Percentiles rank a stretch among this genome's conserved stretches.
phyloP scores from a whole-genome alignment of 1,284 basidiomycete genomes.

The Hemileia vastatrix region DNA sequence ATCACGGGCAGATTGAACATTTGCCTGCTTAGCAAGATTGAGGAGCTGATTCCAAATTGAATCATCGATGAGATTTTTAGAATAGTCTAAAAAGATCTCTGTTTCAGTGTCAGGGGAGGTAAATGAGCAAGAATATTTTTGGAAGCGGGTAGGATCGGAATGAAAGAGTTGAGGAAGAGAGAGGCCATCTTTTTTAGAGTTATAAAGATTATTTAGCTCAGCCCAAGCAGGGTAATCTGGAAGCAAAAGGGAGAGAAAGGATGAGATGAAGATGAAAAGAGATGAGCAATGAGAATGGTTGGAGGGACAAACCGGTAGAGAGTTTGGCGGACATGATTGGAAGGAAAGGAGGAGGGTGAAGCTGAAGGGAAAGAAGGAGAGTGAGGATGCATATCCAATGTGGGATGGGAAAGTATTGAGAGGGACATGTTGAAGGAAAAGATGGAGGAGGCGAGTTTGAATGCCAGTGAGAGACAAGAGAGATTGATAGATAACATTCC shows the following conservation, averaged over 20 bases:
- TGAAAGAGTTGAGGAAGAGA: constrained; percentile 84
- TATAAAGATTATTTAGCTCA: constrained; percentile 76
- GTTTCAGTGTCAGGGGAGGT: constrained; percentile 54
- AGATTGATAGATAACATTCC: no score
- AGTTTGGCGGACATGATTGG: constrained; percentile 15
- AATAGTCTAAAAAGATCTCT: constrained; percentile 85
- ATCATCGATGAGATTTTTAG: constrained; percentile 89
- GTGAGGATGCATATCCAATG: no score
- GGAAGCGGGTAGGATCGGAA: constrained; percentile 73
- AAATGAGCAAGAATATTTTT: constrained; percentile 73
- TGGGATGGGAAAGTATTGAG: no score
- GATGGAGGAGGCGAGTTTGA: no score
- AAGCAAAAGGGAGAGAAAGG: neutral
- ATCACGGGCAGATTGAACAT: constrained; percentile 74
- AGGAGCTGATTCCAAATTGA: constrained; percentile 63
- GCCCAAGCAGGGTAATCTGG: constrained; percentile 80
- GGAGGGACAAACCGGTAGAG: neutral
- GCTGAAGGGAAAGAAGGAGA: no score
- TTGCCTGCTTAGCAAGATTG: constrained; percentile 70
- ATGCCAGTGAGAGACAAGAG: no score
- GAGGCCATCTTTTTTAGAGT: constrained; percentile 63
- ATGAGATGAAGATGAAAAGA: neutral
- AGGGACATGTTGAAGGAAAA: no score
- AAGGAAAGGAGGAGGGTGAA: no score
- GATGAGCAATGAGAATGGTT: neutral